Evolutionary conservation across 106 monocot species (phyloP), one percentile per base, ranked within the genome.

Genomic region (Alisma plantagoaquatica): DNA sequence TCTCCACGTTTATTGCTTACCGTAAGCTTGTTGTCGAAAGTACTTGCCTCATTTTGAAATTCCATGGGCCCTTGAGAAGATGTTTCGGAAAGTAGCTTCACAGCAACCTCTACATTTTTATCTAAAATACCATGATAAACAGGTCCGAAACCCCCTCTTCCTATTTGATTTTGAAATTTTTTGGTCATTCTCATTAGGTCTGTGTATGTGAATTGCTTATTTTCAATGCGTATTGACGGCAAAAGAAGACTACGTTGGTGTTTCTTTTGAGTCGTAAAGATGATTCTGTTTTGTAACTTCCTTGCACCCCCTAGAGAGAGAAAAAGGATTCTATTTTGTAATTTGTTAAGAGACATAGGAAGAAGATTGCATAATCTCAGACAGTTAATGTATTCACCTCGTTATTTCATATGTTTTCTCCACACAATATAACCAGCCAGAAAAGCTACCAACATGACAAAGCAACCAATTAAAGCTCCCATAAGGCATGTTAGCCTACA

Each of bases 121-220:
- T 46, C n/a, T 15, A 43, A 29, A 6, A 23, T 10, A n/a, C 66
- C 66, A 45, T 47, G 26, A 11, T 56, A 66, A 15, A 66, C 66
- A 32, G 25, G 29, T 10, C 56, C 66, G 49, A 57, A 66, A 29
- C 56, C 66, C 26, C 66, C 66, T 41, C 33, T 66, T 19, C 66
- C 66, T 16, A 66, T 57, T 44, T 2, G 9, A 22, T 14, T 30
- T 2, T 2, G 9, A 23, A 66, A 66, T 31, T 66, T 57, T 14
- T 24, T 6, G 4, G 66, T 66, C 1, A 66, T 66, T 3, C 11
- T 48, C 7, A 57, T 23, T 4, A 66, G n/a, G 3, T 66, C 56
- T n/a, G 6, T 14, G 27, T 46, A 56, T 15, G 66, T 46, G 4
- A 66, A 66, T 29, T 31, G 7, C 21, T 28, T 29, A 20, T 27